A percentile compares a stretch with the other conserved stretches of the same genome.
Conservation (phyloP, 345 rosid genomes). For the Euclidium syriacum region DNA sequence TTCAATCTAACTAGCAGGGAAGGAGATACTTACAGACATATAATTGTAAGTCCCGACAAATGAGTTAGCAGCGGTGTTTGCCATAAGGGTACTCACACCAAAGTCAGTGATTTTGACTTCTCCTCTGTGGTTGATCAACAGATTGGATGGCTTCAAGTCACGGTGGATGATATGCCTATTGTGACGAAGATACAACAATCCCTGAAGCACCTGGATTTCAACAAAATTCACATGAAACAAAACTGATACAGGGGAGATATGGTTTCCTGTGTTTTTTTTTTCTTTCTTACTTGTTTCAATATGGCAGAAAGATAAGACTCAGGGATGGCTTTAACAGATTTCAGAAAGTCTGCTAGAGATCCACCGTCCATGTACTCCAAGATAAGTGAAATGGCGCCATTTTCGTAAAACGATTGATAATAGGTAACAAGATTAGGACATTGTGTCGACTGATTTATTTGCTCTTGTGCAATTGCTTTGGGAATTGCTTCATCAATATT, state of each 20-base stretch:
- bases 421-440: conserved; percentile 78
- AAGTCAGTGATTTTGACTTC: conserved; percentile 91
- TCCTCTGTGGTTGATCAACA: conserved; percentile 79
- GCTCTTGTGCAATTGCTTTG: conserved; percentile 67
- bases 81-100: conserved; percentile 82
- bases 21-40: conserved; percentile 68
- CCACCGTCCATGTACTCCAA: conserved; percentile 96
- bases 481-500: conserved; percentile 60
- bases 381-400: conserved; percentile 78
- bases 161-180: conserved; percentile 82
- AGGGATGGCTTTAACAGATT: conserved; percentile 60
- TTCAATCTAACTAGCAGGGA: not conserved
- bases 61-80: conserved; percentile 71
- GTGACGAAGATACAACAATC: conserved; percentile 75
- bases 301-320: conserved; percentile 75
- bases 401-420: conserved; percentile 72
- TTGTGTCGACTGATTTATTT: conserved; percentile 72
- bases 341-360: conserved; percentile 75
- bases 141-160: conserved; percentile 84
- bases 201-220: conserved; percentile 59
- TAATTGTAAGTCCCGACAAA: conserved; percentile 84
- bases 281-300: conserved; percentile 71
- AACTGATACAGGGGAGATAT: not conserved
- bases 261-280: not conserved
- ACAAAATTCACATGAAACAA: not conserved